Evolutionary conservation across 1,284 basidiomycete species (phyloP), one percentile per base, ranked within the genome.

Genomic region (Psilocybe mexicana): DNA sequence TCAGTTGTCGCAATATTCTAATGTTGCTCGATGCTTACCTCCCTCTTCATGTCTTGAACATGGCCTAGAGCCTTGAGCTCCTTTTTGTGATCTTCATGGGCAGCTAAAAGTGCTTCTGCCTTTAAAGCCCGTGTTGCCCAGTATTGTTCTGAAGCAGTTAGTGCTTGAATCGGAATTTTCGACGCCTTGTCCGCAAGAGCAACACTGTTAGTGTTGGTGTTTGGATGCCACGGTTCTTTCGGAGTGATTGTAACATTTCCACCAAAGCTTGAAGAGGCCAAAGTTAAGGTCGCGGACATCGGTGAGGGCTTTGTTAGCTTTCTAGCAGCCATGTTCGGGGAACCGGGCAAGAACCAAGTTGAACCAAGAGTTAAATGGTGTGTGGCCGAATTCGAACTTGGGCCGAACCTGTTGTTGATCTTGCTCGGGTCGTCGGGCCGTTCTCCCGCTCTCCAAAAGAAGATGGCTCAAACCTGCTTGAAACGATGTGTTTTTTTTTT

Each of bases 91-190:
- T 63, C 69, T 30, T 74, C 70, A 42, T 75, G 76, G 14, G 78
- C 79, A 0, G 74, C 69, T 2, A 88, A 73, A 33, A 86, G 66
- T 0, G 82, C 78, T 65, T 88, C 86, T 1, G 86, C 86, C 2
- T 80, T 77, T 24, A 85, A 61, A 0, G 86, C 85, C 2, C 87
- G 80, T 18, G 79, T 70, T 14, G 82, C 82, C 87, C 86, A 88
- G 65, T 87, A 86, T 58, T 80, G 82, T 59, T 83, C 83, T 1
- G 69, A 66, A 12, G 65, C 65, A 4, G 76, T 74, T 43, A 69
- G 68, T 23, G 76, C 76, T 7, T 69, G 64, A 26, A 65, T 54
- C 24, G 33, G 30, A 33, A 33, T 11, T 33, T 48, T 55, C 12
- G 33, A 35, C 3, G 24, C 24, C 10, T 18, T 12, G 2, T 25